Evolutionary conservation across 257 asterid species (phyloP).

Genomic region (Solanum appendiculatum): DNA sequence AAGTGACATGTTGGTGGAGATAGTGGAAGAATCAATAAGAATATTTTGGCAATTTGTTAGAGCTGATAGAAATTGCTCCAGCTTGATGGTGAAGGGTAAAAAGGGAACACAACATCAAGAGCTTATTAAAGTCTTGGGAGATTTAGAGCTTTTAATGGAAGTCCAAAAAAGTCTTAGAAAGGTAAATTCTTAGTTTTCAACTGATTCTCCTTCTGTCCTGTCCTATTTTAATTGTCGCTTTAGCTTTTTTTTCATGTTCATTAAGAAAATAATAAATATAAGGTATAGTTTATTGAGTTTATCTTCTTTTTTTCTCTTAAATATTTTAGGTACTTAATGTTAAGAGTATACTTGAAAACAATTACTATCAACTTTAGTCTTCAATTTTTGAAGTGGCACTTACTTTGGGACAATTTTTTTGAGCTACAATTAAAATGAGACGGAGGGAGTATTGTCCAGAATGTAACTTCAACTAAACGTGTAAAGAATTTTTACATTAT

Average conservation of each 20-base stretch:
- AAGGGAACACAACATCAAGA: constrained; percentile 20
- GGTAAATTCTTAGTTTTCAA: constrained; percentile 23
- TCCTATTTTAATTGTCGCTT: background rate
- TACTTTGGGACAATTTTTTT: background rate
- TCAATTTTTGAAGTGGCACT: background rate
- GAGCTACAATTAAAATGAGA: background rate
- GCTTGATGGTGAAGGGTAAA: constrained; percentile 10
- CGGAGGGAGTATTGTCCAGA: background rate
- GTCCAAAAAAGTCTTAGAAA: constrained; percentile 48
- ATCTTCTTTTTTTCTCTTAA: background rate
- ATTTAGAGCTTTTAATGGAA: constrained; percentile 41
- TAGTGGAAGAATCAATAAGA: constrained; percentile 80
- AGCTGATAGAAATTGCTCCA: constrained; percentile 54
- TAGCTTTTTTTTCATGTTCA: background rate
- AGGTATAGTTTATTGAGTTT: background rate
- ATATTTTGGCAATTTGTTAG: constrained; percentile 79
- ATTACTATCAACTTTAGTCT: background rate
- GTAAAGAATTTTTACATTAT: background rate
- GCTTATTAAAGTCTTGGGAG: constrained; percentile 32
- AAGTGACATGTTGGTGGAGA: constrained; percentile 70
- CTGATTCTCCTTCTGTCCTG: background rate
- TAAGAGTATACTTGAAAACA: background rate
- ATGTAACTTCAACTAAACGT: background rate
- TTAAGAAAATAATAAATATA: background rate
- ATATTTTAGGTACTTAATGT: background rate